Base-by-base conservation (phyloP, 108 stramenopile species). In the Cyclotella baltica region DNA sequence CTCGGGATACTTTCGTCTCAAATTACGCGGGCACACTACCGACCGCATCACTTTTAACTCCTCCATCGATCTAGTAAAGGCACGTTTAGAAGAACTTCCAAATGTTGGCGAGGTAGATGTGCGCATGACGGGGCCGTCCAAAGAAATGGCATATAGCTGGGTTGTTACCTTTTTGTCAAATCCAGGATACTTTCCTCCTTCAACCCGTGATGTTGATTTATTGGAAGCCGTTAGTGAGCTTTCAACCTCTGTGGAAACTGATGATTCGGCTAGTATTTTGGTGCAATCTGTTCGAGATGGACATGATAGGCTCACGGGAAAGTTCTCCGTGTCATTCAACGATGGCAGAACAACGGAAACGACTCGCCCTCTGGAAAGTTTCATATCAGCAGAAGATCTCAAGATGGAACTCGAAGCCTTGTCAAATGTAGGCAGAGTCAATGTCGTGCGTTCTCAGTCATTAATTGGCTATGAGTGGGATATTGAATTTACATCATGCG, bases 21-120 rank as follows among this genome's bases (percentile, higher is more conserved):
- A 61, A 37, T 66, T 92, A 2, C 83, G 89, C 6, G 88, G 88
- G 2, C 91, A 92, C 72, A 85, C 80, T 0, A 88, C 91, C 9
- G 75, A 38, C 0, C 65, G 50, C 23, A 93, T 96, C 38, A 81
- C 90, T n/a, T 96, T 87, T 88, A 93, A 96, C 68, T 88, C 91
- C 0, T 92, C 89, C 0, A 87, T 86, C 25, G 78, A 88, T 62
- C 75, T 62, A 23, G 69, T 96, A 68, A 85, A 92, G 77, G 65
- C 76, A 11, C 68, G 76, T 8, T 69, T 96, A 15, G 90, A 95
- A 77, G 75, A 72, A 55, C 76, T 96, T 56, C 89, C 91, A 31
- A 94, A 93, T 75, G 72, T 96, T 0, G 96, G 92, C 38, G 61
- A 61, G 11, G 96, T 96, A 2, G 67, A 79, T 52, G 94, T 96